Percentiles rank a stretch among this genome's conserved stretches.
Evolutionary conservation across 305 asterid genomes (phyloP).

Genomic region (Vinca major): DNA sequence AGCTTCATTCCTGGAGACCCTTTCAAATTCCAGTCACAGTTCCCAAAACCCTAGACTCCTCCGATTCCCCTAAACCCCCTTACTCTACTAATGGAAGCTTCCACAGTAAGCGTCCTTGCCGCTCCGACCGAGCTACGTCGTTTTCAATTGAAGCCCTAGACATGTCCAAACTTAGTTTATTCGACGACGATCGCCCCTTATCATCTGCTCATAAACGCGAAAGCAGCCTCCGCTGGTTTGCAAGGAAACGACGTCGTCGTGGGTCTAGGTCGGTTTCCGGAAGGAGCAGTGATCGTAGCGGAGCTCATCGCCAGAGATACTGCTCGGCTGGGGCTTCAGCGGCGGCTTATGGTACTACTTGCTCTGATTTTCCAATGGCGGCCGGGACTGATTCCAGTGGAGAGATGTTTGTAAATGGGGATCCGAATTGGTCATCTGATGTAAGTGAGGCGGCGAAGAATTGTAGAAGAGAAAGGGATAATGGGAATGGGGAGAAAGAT

Average conservation of each 20-base stretch:
- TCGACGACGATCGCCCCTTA: conserved; percentile 53
- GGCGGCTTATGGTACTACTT: conserved; percentile 83
- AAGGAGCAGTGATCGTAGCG: conserved; percentile 79
- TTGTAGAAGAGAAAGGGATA: conserved; percentile 49
- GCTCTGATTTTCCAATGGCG: conserved; percentile 78
- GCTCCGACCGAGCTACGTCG: conserved; percentile 65
- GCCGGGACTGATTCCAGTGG: conserved; percentile 96
- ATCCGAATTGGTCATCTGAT: conserved; percentile 84
- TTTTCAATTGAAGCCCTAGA: conserved; percentile 70
- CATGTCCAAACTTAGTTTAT: conserved; percentile 67
- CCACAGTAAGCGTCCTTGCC: conserved; percentile 70
- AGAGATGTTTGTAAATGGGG: conserved; percentile 68
- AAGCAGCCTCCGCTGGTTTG: conserved; percentile 34
- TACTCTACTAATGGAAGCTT: conserved; percentile 22
- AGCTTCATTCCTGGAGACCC: conserved; percentile 62
- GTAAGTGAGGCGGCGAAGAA: conserved; percentile 62
- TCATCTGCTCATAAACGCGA: conserved; percentile 36
- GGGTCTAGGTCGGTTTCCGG: conserved; percentile 91
- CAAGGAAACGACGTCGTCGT: conserved; percentile 63
- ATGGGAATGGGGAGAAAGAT: conserved; percentile 55
- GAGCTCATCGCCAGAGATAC: conserved; percentile 37
- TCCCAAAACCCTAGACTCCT: conserved; percentile 36
- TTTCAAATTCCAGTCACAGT: conserved; percentile 26
- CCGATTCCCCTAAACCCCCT: conserved; percentile 47
- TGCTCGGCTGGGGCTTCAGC: conserved; percentile 74